These are phyloP conservation scores for Mesostigma viride DNA, from an alignment of 139 green algal species.

Conservation along the genomic window DNA sequence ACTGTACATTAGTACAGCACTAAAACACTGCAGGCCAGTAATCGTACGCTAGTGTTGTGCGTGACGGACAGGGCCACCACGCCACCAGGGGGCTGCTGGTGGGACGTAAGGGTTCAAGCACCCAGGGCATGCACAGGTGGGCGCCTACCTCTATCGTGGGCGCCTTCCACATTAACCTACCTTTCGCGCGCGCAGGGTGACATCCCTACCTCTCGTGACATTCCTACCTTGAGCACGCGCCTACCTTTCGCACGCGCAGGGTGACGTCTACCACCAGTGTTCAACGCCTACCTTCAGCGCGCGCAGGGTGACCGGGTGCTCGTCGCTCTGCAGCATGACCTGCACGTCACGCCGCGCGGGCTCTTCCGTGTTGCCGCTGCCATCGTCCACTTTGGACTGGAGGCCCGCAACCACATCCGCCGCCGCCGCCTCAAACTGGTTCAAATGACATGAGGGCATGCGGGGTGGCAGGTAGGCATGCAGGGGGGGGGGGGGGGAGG, in stretches of 20 bases:
- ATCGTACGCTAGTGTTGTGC: too few relatives aligned
- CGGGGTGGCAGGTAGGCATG: background rate
- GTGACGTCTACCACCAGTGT: too few relatives aligned
- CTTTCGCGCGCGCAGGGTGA: slow-evolving; percentile 4
- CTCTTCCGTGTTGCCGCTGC: slow-evolving; percentile 29
- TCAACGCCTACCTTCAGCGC: slow-evolving; percentile 47
- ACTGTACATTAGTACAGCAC: too few relatives aligned
- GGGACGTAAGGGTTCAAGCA: too few relatives aligned
- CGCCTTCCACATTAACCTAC: slow-evolving; percentile 30
- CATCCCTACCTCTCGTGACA: background rate
- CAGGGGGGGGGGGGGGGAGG: background rate
- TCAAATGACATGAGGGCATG: slow-evolving; percentile 21
- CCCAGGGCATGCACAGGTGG: too few relatives aligned
- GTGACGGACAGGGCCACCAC: too few relatives aligned
- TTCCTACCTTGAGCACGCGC: background rate
- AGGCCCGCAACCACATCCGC: slow-evolving; percentile 47
- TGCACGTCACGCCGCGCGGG: slow-evolving; percentile 31
- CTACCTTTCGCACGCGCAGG: too few relatives aligned
- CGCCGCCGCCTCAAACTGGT: slow-evolving; percentile 55
- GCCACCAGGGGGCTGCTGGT: too few relatives aligned
- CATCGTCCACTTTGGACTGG: slow-evolving; percentile 31
- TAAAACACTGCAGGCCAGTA: too few relatives aligned
- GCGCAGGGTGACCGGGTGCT: slow-evolving; percentile 42
- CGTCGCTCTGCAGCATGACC: slow-evolving; percentile 37
- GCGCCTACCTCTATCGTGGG: too few relatives aligned